Evolutionary conservation across 495 filamentous ascomycete genomes (phyloP).

Genomic region (Astrothelium subdiscretum): DNA sequence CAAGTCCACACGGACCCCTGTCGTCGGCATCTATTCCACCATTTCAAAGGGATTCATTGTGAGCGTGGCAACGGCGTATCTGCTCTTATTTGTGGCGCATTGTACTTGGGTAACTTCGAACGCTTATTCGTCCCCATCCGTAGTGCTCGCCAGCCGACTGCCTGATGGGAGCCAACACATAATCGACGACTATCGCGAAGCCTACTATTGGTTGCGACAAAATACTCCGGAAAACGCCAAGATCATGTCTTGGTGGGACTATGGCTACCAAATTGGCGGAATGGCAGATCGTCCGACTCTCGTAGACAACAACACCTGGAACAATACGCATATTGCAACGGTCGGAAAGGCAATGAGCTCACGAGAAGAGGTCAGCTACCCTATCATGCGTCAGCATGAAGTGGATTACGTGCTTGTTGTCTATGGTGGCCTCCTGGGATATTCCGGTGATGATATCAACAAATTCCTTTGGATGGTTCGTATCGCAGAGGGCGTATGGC

Average conservation of each 20-base stretch:
- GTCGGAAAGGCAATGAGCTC: constrained; percentile 99
- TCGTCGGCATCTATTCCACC: constrained; percentile 72
- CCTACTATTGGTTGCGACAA: constrained; percentile 98
- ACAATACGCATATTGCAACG: constrained; percentile 99
- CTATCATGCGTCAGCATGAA: constrained; percentile 95
- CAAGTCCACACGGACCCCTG: constrained; percentile 56
- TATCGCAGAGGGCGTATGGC: constrained; percentile 99
- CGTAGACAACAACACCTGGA: constrained; percentile 99
- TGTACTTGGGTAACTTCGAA: constrained; percentile 99
- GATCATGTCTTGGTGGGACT: constrained; percentile 99
- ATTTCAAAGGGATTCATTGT: constrained; percentile 68
- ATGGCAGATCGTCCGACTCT: constrained; percentile 98
- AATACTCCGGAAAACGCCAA: constrained; percentile 92
- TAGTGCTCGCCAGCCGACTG: constrained; percentile 83
- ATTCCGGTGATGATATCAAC: constrained; percentile 99
- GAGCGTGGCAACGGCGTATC: constrained; percentile 60
- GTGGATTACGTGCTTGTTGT: constrained; percentile 97
- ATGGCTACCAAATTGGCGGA: constrained; percentile 98
- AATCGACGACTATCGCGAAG: constrained; percentile 98
- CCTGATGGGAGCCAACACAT: constrained; percentile 96
- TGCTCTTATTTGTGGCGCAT: constrained; percentile 89
- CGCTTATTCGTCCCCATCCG: constrained; percentile 95
- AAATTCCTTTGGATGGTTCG: constrained; percentile 99
- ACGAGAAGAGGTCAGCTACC: constrained; percentile 93
- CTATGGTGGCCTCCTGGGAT: constrained; percentile 90